Base-by-base conservation (phyloP, 2,329 filamentous ascomycete genomes). In the Sporothrix humicola region DNA sequence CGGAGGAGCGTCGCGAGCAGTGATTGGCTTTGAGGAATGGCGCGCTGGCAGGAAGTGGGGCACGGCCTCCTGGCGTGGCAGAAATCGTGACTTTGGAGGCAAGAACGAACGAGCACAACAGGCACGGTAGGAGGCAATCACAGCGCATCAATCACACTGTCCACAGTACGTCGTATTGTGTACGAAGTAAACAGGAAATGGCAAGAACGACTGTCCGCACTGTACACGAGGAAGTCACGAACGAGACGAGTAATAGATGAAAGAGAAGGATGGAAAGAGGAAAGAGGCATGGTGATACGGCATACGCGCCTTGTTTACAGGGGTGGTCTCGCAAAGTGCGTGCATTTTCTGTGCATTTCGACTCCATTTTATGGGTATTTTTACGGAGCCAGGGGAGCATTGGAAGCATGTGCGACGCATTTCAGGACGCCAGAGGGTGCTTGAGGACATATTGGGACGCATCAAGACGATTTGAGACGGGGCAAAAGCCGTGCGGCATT, bases 31-130 rank as follows among this genome's bases (percentile, higher is more conserved):
- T 17, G 37, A 31, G 50, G 44, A 20, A 23, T 50, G 69, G 58
- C 70, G 58, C 70, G 69, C 56, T 71, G 58, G 70, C 58, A 72
- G 48, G 26, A 72, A 61, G 46, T 61, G 58, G 58, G 23, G 42
- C 42, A n/a, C 37, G 42, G 9, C 44, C 15, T 20, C 5, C 31
- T 20, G n/a, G 6, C 59, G 59, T 44, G 42, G 37, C 31, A 31
- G 31, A 37, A 37, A 37, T 7, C 31, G 31, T 37, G 31, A 37
- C 7, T 37, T 3, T 37, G 31, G 31, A 37, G 23, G n/a, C 59
- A 48, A 20, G 58, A 44, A n/a, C 8, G 61, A 63, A 44, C 13
- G 23, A 13, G n/a, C 7, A 66, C 23, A 50, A 20, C n/a, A 17
- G 46, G 17, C 44, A 66, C 46, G 31, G 10, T 20, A 65, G 42